Percentiles rank a stretch among this genome's conserved stretches.
These are phyloP conservation scores for Gyrodon lividus DNA, from an alignment of 768 basidiomycete species.

Conservation along the genomic window DNA sequence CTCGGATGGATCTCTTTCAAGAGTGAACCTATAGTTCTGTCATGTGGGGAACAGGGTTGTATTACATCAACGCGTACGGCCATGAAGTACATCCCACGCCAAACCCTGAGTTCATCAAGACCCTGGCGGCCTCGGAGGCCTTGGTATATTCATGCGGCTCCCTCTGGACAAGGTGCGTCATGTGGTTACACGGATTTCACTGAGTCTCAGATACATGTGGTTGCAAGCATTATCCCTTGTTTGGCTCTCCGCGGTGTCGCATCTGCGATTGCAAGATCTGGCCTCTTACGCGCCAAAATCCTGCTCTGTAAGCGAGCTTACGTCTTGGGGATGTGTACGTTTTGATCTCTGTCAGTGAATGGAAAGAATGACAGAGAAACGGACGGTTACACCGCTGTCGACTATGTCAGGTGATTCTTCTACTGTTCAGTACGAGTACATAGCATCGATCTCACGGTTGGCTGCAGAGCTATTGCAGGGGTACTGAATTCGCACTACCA, in stretches of 20 bases:
- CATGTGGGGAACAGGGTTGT: slow-evolving; percentile 51
- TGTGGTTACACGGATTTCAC: background rate
- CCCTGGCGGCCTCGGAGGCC: slow-evolving; percentile 57
- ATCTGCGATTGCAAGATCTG: slow-evolving; percentile 70
- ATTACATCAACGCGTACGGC: slow-evolving; percentile 89
- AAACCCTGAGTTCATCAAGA: slow-evolving; percentile 74
- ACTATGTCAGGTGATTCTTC: slow-evolving; percentile 70
- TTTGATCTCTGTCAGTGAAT: slow-evolving; percentile 61
- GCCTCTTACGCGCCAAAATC: slow-evolving; percentile 72
- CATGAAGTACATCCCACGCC: slow-evolving; percentile 90
- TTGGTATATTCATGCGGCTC: slow-evolving; percentile 94
- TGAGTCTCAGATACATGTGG: slow-evolving; percentile 3
- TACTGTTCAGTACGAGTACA: slow-evolving; percentile 4
- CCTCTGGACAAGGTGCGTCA: slow-evolving; percentile 81
- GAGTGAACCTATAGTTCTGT: background rate
- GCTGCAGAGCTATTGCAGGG: slow-evolving; percentile 57
- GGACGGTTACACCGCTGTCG: slow-evolving; percentile 74
- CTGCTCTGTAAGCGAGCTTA: slow-evolving; percentile 63
- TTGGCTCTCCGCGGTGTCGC: slow-evolving; percentile 82
- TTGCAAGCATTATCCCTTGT: slow-evolving; percentile 81
- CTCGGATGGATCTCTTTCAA: background rate
- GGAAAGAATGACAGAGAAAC: slow-evolving; percentile 89
- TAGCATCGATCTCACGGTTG: slow-evolving; percentile 8
- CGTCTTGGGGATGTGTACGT: background rate
- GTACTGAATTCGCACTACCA: slow-evolving; percentile 68